Conservation (phyloP, 768 basidiomycete species). For the Macrolepiota fuliginosa region DNA sequence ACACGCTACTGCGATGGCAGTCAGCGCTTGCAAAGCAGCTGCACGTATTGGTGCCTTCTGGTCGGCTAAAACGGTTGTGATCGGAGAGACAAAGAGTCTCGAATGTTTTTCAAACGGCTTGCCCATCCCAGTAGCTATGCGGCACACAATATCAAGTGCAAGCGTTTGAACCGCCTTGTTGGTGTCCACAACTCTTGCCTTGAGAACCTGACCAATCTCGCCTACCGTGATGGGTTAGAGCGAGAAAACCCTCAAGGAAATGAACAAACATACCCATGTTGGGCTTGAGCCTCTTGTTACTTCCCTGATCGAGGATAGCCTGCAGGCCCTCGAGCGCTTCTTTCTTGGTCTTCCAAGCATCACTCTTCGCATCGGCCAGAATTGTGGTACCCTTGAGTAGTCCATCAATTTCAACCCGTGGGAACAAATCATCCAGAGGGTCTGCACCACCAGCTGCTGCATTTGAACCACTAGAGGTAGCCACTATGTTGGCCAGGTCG, state of each 20-base stretch:
- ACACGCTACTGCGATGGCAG: constrained; percentile 80
- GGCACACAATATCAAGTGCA: constrained; percentile 86
- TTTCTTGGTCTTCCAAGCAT: constrained; percentile 96
- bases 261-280: constrained; percentile 65
- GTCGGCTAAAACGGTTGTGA: constrained; percentile 86
- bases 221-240: constrained; percentile 43
- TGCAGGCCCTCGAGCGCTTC: constrained; percentile 88
- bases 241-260: constrained; percentile 3
- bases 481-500: constrained; percentile 60
- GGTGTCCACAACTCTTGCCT: constrained; percentile 84
- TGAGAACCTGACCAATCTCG: constrained; percentile 87
- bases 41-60: constrained; percentile 86
- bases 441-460: constrained; percentile 46
- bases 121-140: constrained; percentile 93
- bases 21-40: constrained; percentile 74
- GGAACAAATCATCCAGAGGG: constrained; percentile 91
- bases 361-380: constrained; percentile 81
- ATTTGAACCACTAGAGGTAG: constrained; percentile 40
- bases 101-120: constrained; percentile 91
- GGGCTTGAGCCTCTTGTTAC: constrained; percentile 90
- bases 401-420: constrained; percentile 88
- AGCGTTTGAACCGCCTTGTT: constrained; percentile 93
- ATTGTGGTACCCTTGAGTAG: constrained; percentile 83
- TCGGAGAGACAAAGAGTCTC: constrained; percentile 70
- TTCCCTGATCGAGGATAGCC: constrained; percentile 82